Percentiles rank a stretch among this genome's conserved stretches.
phyloP scores from a whole-genome alignment of 176 grass and related monocot genomes.

The Aegilops tauschii region DNA sequence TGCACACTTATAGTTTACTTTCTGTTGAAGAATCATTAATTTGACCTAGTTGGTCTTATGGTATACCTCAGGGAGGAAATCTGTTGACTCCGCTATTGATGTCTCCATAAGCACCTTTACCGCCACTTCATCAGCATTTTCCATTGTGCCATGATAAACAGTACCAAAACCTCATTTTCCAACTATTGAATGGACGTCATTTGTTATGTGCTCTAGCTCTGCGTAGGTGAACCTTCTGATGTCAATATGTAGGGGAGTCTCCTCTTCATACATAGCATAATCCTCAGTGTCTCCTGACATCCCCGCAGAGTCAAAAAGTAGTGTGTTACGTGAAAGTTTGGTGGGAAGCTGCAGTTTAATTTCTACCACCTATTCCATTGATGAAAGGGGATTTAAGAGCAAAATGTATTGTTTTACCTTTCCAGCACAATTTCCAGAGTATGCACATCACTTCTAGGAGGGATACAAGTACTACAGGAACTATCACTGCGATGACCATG shows the following conservation, averaged over 20 bases:
- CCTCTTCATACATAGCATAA: conserved; percentile 33
- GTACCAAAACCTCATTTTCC: conserved; percentile 49
- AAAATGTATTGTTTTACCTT: not conserved
- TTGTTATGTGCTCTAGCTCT: conserved; percentile 36
- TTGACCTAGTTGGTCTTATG: not conserved
- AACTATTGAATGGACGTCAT: conserved; percentile 17
- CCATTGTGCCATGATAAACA: conserved; percentile 47
- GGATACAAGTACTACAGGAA: not conserved
- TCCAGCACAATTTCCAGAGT: not conserved
- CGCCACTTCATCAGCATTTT: conserved; percentile 36
- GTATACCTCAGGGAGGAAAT: conserved; percentile 46
- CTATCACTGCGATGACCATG: not conserved
- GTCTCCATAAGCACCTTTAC: conserved; percentile 36
- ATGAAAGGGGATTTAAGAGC: not conserved
- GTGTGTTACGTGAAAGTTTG: not conserved
- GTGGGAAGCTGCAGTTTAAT: not conserved
- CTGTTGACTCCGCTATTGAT: conserved; percentile 20
- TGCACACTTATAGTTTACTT: not conserved
- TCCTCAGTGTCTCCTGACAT: not conserved
- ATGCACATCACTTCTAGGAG: not conserved
- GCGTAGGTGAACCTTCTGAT: conserved; percentile 33
- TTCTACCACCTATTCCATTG: not conserved
- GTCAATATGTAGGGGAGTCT: conserved; percentile 20
- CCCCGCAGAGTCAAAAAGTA: not conserved
- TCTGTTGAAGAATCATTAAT: not conserved